These are phyloP conservation scores for Senecio squalidus DNA, from an alignment of 140 eudicot genomes.

Conservation along the genomic window DNA sequence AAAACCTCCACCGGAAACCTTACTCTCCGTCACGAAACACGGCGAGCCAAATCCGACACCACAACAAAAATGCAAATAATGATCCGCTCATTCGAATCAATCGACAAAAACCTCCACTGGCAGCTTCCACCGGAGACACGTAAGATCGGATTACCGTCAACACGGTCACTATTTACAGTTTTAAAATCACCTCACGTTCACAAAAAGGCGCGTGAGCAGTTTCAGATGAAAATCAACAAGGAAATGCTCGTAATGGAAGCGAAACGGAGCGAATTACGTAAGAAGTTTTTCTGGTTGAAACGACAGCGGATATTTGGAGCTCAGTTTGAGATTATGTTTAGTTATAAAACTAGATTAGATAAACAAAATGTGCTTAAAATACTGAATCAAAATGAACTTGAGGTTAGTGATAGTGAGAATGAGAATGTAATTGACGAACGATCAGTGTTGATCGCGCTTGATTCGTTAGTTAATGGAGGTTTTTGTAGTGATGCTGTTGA, in stretches of 20 bases:
- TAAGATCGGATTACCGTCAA: conserved; percentile 26
- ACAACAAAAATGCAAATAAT: conserved; percentile 31
- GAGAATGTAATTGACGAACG: conserved; percentile 56
- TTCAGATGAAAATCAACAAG: conserved; percentile 32
- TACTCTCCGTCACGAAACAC: conserved; percentile 7
- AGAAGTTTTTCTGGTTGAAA: conserved; percentile 45
- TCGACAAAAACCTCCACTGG: conserved; percentile 34
- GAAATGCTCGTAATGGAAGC: conserved; percentile 38
- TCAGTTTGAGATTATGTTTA: conserved; percentile 33
- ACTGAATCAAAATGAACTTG: conserved; percentile 47
- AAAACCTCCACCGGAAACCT: conserved; percentile 9
- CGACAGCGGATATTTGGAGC: conserved; percentile 37
- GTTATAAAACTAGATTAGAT: conserved; percentile 30
- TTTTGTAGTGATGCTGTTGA: conserved; percentile 70
- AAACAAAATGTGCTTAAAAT: conserved; percentile 20
- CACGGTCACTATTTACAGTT: conserved; percentile 34
- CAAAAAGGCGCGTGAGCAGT: conserved; percentile 37
- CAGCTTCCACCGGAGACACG: conserved; percentile 30
- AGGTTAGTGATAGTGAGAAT: conserved; percentile 54
- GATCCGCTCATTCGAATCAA: conserved; percentile 29
- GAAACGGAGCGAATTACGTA: conserved; percentile 32
- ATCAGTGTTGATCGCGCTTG: conserved; percentile 40
- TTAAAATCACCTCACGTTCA: conserved; percentile 46
- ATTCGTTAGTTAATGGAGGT: conserved; percentile 51
- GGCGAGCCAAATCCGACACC: conserved; percentile 27